A percentile compares a stretch with the other conserved stretches of the same genome.
Conservation (phyloP, 306 rosid genomes). For the Neltuma alba region DNA sequence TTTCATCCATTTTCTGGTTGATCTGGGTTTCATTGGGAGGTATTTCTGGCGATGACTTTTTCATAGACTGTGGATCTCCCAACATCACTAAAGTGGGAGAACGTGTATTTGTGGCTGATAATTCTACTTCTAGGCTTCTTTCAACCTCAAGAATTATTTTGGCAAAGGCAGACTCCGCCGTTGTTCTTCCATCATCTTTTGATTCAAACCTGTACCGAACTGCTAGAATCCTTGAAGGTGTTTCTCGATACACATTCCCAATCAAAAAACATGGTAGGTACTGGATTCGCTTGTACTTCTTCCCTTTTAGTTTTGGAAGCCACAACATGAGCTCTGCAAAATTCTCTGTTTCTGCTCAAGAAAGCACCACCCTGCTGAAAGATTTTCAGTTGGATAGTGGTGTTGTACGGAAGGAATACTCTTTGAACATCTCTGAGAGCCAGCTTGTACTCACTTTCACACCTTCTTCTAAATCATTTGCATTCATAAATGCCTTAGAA, state of each 20-base stretch:
- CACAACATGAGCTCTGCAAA: constrained; percentile 55
- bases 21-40: constrained; percentile 45
- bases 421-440: constrained; percentile 47
- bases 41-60: constrained; percentile 40
- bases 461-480: constrained; percentile 58
- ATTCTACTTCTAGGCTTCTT: constrained; percentile 43
- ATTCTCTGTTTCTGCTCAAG: constrained; percentile 73
- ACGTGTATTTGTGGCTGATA: constrained; percentile 56
- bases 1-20: constrained; percentile 41
- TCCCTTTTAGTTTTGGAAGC: constrained; percentile 43
- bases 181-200: constrained; percentile 31
- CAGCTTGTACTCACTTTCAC: constrained; percentile 54
- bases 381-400: constrained; percentile 40
- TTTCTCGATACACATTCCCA: constrained; percentile 57
- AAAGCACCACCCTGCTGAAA: constrained; percentile 51
- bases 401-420: constrained; percentile 51
- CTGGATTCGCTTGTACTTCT: constrained; percentile 73
- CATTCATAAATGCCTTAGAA: constrained; percentile 73
- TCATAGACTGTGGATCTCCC: constrained; percentile 69
- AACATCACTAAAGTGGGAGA: constrained; percentile 43
- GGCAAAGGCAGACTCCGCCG: constrained; percentile 36
- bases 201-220: constrained; percentile 49
- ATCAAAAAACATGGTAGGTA: constrained; percentile 55
- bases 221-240: constrained; percentile 52
- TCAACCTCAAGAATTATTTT: constrained; percentile 40